phyloP scores from a whole-genome alignment of 352 stramenopile genomes.

The Phytopythium mirpurense region DNA sequence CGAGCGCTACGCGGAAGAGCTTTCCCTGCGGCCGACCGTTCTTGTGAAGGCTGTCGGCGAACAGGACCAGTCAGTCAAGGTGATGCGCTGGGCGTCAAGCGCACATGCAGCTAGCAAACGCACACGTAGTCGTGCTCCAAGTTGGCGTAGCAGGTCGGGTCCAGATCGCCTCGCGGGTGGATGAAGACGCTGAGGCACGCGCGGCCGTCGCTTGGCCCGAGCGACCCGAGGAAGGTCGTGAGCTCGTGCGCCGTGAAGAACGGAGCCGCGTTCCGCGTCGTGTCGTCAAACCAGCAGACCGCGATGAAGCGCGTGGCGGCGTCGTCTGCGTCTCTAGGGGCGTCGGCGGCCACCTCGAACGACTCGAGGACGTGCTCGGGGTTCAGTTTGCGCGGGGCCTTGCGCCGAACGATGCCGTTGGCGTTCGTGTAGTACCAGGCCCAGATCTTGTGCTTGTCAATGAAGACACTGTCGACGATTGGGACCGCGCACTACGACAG shows the following conservation, averaged over 20 bases:
- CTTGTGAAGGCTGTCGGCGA: conserved; percentile 46
- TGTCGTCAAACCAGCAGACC: conserved; percentile 66
- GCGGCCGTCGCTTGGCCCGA: conserved; percentile 26
- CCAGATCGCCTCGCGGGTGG: conserved; percentile 55
- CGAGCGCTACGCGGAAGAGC: conserved; percentile 57
- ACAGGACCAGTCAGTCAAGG: not conserved
- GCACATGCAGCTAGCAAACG: not conserved
- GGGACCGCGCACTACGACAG: conserved; percentile 28
- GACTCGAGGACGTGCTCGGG: conserved; percentile 30
- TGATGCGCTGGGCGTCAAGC: too few relatives aligned
- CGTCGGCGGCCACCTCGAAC: conserved; percentile 26
- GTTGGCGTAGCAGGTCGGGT: conserved; percentile 62
- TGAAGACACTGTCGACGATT: conserved; percentile 67
- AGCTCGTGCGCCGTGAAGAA: conserved; percentile 47
- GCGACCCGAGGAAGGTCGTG: conserved; percentile 34
- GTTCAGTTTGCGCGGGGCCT: conserved; percentile 44
- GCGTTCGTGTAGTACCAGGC: conserved; percentile 63
- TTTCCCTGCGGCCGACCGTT: conserved; percentile 50
- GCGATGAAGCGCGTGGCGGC: conserved; percentile 27
- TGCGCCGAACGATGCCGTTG: conserved; percentile 53
- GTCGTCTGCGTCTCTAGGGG: not conserved
- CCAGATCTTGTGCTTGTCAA: conserved; percentile 76
- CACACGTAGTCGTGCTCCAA: conserved; percentile 77
- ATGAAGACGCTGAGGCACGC: conserved; percentile 55
- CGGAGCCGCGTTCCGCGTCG: conserved; percentile 31